phyloP scores from a whole-genome alignment of 257 asterid genomes.

The Primulina tabacum region DNA sequence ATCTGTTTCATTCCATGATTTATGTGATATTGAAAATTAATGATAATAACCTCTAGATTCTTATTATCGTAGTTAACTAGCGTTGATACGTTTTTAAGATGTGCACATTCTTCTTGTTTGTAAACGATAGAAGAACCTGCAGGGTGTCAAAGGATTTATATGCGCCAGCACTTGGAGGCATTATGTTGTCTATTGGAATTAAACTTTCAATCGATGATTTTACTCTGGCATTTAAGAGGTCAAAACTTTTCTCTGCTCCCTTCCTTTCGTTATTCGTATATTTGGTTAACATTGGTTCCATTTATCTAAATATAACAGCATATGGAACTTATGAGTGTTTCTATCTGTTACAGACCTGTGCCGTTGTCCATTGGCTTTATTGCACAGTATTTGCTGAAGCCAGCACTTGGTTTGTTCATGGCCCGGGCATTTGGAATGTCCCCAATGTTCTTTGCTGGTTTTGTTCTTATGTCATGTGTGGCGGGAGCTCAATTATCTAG shows the following conservation, averaged over 20 bases:
- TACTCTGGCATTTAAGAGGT: slow-evolving; percentile 92
- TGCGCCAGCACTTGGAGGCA: slow-evolving; percentile 99
- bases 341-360: slow-evolving; percentile 60
- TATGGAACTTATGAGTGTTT: background rate
- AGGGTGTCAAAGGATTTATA: slow-evolving; percentile 96
- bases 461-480: slow-evolving; percentile 84
- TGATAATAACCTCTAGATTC: slow-evolving; percentile 11
- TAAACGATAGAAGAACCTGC: slow-evolving; percentile 69
- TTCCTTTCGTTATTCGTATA: background rate
- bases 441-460: slow-evolving; percentile 78
- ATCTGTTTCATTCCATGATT: slow-evolving; percentile 3
- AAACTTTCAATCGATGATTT: slow-evolving; percentile 85
- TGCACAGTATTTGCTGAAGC: slow-evolving; percentile 84
- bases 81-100: slow-evolving; percentile 34
- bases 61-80: slow-evolving; percentile 12
- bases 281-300: background rate
- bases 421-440: slow-evolving; percentile 83
- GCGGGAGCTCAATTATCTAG: slow-evolving; percentile 98
- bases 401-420: slow-evolving; percentile 74
- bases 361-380: slow-evolving; percentile 72
- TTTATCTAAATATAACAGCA: background rate
- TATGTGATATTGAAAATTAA: background rate
- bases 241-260: slow-evolving; percentile 5
- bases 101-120: slow-evolving; percentile 32
- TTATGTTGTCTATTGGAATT: slow-evolving; percentile 95